Conservation (phyloP, 768 basidiomycete genomes). For the Leccinum subgranulosum region DNA sequence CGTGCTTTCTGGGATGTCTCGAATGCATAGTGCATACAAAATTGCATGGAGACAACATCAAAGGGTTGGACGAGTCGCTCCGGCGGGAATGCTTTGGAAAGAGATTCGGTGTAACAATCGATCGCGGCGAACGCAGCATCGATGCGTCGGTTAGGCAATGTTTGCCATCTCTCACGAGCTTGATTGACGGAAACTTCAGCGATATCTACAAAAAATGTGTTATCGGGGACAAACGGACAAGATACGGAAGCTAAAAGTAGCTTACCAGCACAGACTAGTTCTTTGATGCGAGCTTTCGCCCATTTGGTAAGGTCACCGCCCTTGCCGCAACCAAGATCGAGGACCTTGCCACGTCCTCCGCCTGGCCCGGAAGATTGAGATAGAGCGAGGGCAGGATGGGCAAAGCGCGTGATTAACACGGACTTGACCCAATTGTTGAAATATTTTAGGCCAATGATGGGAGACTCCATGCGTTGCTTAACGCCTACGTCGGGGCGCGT, state of each 20-base stretch:
- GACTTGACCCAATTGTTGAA: slow-evolving; percentile 99
- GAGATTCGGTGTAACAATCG: slow-evolving; percentile 81
- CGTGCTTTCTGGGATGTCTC: slow-evolving; percentile 84
- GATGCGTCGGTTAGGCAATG: slow-evolving; percentile 53
- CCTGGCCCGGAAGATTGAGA: slow-evolving; percentile 29
- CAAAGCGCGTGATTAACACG: slow-evolving; percentile 89
- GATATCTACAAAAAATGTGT: slow-evolving; percentile 58
- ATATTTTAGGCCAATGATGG: slow-evolving; percentile 93
- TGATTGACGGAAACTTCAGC: slow-evolving; percentile 87
- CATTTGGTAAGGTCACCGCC: slow-evolving; percentile 97
- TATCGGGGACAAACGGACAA: neutral
- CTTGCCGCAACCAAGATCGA: slow-evolving; percentile 99
- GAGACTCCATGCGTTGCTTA: slow-evolving; percentile 78
- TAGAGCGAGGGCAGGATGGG: slow-evolving; percentile 60
- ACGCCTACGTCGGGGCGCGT: slow-evolving; percentile 89
- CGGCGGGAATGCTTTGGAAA: slow-evolving; percentile 67
- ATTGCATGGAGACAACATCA: slow-evolving; percentile 97
- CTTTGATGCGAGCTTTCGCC: slow-evolving; percentile 78
- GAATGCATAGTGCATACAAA: slow-evolving; percentile 99
- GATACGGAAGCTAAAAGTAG: slow-evolving; percentile 10
- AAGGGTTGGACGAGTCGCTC: slow-evolving; percentile 65
- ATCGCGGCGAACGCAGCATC: slow-evolving; percentile 79
- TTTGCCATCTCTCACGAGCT: slow-evolving; percentile 70
- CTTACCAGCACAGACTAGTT: slow-evolving; percentile 80
- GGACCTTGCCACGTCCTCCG: slow-evolving; percentile 63